phyloP scores from a whole-genome alignment of 345 rosid genomes.

The Gossypium sturtianum region DNA sequence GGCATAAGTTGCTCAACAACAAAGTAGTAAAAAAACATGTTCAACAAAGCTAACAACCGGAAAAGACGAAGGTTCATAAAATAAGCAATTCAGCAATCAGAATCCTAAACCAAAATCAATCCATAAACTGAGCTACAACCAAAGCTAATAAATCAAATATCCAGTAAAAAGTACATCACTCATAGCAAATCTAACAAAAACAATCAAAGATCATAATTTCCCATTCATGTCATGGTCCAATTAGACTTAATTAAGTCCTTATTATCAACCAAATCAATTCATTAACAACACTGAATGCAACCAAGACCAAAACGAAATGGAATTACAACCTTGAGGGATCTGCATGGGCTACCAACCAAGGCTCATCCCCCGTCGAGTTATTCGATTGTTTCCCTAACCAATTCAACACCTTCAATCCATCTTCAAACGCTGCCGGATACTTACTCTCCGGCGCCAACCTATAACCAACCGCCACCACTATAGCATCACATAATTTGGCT shows the following conservation, averaged over 20 bases:
- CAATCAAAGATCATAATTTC: background rate
- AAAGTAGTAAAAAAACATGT: background rate
- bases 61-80: no score
- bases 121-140: background rate
- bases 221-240: background rate
- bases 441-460: conserved; percentile 85
- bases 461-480: conserved; percentile 83
- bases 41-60: background rate
- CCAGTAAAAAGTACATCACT: background rate
- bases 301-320: background rate
- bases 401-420: conserved; percentile 69
- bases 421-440: conserved; percentile 83
- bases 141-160: background rate
- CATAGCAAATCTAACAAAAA: background rate
- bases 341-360: conserved; percentile 89
- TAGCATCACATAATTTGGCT: conserved; percentile 72
- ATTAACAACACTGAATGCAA: conserved; percentile 7
- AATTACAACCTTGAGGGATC: conserved; percentile 70
- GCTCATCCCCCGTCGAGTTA: conserved; percentile 60
- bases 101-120: background rate
- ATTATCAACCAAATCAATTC: background rate
- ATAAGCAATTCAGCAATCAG: background rate
- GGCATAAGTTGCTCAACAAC: background rate
- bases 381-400: conserved; percentile 95
- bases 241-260: background rate